These are phyloP conservation scores for Psilocybe cyanescens DNA, from an alignment of 768 basidiomycete genomes.

Conservation along the genomic window DNA sequence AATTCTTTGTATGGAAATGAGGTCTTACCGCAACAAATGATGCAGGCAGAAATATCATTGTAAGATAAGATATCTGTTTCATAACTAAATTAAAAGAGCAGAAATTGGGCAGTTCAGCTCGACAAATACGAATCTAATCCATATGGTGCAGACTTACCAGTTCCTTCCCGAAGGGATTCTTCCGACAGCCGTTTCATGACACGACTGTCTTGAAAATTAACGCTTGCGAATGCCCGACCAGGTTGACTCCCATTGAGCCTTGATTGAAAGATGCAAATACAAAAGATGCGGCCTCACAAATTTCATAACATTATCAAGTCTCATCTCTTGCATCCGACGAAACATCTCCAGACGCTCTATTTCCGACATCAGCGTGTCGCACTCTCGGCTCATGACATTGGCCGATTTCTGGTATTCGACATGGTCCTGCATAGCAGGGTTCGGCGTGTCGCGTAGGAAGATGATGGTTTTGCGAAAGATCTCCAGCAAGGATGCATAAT, in stretches of 20 bases:
- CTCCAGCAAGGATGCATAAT: conserved; percentile 52
- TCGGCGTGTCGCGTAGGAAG: conserved; percentile 47
- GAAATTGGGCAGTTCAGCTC: neutral
- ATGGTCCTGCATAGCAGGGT: conserved; percentile 52
- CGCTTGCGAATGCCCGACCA: conserved; percentile 36
- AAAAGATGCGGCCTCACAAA: conserved; percentile 30
- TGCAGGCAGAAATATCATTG: conserved; percentile 57
- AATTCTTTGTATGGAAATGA: too few species aligned
- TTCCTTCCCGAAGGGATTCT: conserved; percentile 28
- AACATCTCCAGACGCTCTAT: conserved; percentile 51
- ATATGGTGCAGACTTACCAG: conserved; percentile 16
- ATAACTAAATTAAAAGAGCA: conserved; percentile 26
- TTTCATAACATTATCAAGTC: conserved; percentile 51
- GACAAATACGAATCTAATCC: neutral
- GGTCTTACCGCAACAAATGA: conserved; percentile 40
- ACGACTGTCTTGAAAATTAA: conserved; percentile 47
- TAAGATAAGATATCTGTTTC: conserved; percentile 51
- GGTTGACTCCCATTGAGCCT: too few species aligned
- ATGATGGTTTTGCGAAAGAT: conserved; percentile 51
- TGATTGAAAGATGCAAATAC: too few species aligned
- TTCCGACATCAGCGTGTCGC: conserved; percentile 48
- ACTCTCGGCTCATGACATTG: conserved; percentile 44
- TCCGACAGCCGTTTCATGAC: conserved; percentile 42
- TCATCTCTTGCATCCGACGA: conserved; percentile 44
- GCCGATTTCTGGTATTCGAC: conserved; percentile 21